A percentile compares a stretch with the other conserved stretches of the same genome.
phyloP scores from a whole-genome alignment of 139 green algal species.

The Chlamydomonas incerta region DNA sequence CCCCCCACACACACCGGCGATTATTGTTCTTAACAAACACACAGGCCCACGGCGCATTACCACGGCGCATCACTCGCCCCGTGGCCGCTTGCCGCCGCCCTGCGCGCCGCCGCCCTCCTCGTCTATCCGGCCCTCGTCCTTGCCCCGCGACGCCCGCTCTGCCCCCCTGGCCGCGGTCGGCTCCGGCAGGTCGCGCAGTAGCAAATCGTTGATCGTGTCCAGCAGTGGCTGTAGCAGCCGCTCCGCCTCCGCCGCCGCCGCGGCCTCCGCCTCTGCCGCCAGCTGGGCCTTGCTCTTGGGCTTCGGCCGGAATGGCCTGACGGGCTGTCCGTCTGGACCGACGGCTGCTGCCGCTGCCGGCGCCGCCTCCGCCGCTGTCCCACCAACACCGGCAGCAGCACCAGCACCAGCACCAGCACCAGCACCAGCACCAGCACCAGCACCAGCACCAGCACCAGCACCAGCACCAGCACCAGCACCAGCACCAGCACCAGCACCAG shows the following conservation, averaged over 20 bases:
- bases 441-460: no score
- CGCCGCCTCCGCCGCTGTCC: neutral
- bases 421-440: no score
- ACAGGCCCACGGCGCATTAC: no score
- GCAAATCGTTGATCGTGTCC: slow-evolving; percentile 5
- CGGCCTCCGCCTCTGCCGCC: slow-evolving; percentile 25
- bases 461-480: no score
- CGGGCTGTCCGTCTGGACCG: no score
- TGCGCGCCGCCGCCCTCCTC: no score
- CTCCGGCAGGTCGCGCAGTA: slow-evolving; percentile 21
- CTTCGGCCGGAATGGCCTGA: neutral
- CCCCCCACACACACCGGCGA: no score
- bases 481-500: no score
- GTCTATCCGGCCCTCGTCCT: neutral
- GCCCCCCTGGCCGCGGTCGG: neutral
- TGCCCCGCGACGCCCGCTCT: neutral
- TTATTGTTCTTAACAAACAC: no score
- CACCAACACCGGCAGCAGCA: neutral
- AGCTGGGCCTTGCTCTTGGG: slow-evolving; percentile 31
- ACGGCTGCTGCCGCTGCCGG: neutral
- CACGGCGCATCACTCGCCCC: no score
- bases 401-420: neutral
- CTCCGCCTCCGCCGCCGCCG: slow-evolving; percentile 7
- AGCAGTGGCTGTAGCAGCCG: slow-evolving; percentile 11
- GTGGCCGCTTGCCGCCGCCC: no score